Conservation (phyloP, 257 asterid genomes). For the Ocimum tenuiflorum region DNA sequence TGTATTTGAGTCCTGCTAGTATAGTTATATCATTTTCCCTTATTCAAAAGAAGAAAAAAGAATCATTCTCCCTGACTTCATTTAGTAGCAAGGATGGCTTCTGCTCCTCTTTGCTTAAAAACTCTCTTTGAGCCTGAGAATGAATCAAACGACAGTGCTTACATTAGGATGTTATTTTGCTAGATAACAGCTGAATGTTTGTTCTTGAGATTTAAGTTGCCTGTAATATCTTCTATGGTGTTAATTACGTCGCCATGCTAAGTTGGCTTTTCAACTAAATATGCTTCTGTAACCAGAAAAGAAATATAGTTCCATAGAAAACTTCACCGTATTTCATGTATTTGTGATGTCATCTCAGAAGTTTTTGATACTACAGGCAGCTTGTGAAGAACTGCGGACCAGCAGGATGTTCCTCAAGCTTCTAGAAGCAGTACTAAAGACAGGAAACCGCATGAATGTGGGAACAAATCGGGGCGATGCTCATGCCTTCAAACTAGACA, state of each 20-base stretch:
- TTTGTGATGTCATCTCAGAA: background rate
- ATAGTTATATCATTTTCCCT: background rate
- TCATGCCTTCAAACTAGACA: conserved; percentile 93
- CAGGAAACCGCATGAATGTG: conserved; percentile 95
- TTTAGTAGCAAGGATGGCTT: background rate
- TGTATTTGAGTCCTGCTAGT: background rate
- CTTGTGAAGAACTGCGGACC: conserved; percentile 84
- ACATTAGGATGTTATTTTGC: background rate
- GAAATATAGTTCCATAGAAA: too few species aligned
- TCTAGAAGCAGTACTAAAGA: conserved; percentile 93
- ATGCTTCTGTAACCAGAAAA: background rate
- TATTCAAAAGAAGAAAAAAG: too few species aligned
- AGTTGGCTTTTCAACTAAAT: background rate
- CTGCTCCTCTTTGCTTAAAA: background rate
- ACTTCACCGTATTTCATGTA: background rate
- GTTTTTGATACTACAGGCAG: conserved; percentile 46
- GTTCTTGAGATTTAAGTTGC: background rate
- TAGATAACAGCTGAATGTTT: background rate
- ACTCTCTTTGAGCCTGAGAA: background rate
- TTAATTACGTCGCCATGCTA: background rate
- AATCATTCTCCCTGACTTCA: too few species aligned
- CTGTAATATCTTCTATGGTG: background rate
- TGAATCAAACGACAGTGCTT: background rate
- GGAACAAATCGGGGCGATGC: conserved; percentile 98
- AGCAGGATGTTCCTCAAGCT: conserved; percentile 94